phyloP scores from a whole-genome alignment of 2,329 filamentous ascomycete species.

The Westerdykella sp. region DNA sequence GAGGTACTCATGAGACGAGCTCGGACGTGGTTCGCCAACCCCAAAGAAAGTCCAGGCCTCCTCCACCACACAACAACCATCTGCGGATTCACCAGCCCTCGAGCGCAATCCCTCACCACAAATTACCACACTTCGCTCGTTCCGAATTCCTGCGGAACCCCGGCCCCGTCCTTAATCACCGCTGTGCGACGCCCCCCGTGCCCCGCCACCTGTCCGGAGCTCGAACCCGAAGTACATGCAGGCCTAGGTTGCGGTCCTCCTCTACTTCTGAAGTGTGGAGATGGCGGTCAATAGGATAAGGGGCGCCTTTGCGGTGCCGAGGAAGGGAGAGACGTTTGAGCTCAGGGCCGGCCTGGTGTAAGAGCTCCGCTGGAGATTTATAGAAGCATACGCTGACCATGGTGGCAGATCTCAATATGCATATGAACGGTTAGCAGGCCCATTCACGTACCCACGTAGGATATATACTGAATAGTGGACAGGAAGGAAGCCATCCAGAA shows the following conservation, averaged over 20 bases:
- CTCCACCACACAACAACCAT: constrained; percentile 5
- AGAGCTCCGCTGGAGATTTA: constrained; percentile 7
- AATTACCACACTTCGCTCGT: neutral
- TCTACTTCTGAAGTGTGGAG: constrained; percentile 27
- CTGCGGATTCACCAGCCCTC: constrained; percentile 1
- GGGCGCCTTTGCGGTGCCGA: constrained; percentile 84
- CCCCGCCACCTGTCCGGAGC: neutral
- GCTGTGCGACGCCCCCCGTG: no score
- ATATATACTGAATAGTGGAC: constrained; percentile 28
- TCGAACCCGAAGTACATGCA: constrained; percentile 23
- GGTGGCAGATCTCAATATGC: constrained; percentile 83
- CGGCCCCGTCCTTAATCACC: neutral
- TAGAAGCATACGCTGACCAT: constrained; percentile 28
- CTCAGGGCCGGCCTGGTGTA: constrained; percentile 83
- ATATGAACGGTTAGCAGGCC: constrained; percentile 64
- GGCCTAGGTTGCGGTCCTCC: constrained; percentile 28
- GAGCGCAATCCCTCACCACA: neutral
- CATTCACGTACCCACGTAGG: neutral
- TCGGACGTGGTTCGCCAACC: neutral
- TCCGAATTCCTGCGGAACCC: neutral
- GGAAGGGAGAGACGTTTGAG: constrained; percentile 98
- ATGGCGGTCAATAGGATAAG: constrained; percentile 97
- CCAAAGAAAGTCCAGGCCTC: constrained; percentile 17
- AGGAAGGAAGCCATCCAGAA: constrained; percentile 98
- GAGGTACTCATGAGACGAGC: neutral